phyloP scores from a whole-genome alignment of 345 rosid species.

The Erysimum cheiranthoides region DNA sequence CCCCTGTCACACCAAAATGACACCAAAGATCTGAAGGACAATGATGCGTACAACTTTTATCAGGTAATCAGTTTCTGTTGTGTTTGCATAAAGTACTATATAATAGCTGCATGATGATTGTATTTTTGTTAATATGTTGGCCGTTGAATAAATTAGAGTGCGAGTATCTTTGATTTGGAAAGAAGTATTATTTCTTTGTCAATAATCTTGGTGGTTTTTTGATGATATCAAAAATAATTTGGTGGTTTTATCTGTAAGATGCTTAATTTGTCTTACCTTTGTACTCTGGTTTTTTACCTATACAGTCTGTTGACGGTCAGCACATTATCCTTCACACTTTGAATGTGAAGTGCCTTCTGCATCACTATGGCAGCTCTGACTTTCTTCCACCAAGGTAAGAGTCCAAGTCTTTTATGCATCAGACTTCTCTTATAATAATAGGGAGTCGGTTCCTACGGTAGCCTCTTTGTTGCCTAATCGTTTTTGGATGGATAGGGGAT shows the following conservation, averaged over 20 bases:
- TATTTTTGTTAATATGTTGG: neutral
- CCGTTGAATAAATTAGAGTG: slow-evolving; percentile 1
- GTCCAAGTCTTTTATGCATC: neutral
- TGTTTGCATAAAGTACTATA: slow-evolving; percentile 7
- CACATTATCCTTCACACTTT: slow-evolving; percentile 82
- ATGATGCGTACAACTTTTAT: slow-evolving; percentile 72
- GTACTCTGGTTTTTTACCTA: slow-evolving; percentile 36
- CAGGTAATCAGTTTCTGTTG: slow-evolving; percentile 62
- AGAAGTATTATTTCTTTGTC: slow-evolving; percentile 17
- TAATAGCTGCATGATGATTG: slow-evolving; percentile 22
- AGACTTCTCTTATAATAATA: neutral
- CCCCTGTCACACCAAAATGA: slow-evolving; percentile 45
- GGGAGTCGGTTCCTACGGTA: neutral
- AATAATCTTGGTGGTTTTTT: neutral
- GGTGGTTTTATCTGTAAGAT: neutral
- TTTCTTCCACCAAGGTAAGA: slow-evolving; percentile 61
- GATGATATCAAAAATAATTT: neutral
- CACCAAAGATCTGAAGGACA: slow-evolving; percentile 56
- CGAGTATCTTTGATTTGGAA: slow-evolving; percentile 2
- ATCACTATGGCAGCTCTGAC: slow-evolving; percentile 85
- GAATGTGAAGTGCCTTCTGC: slow-evolving; percentile 87
- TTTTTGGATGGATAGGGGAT: slow-evolving; percentile 14
- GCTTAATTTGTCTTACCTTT: slow-evolving; percentile 2
- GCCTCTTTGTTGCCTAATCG: slow-evolving; percentile 2
- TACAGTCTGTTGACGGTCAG: slow-evolving; percentile 94